These are phyloP conservation scores for Lithospermum erythrorhizon DNA, from an alignment of 257 asterid genomes.

Conservation along the genomic window DNA sequence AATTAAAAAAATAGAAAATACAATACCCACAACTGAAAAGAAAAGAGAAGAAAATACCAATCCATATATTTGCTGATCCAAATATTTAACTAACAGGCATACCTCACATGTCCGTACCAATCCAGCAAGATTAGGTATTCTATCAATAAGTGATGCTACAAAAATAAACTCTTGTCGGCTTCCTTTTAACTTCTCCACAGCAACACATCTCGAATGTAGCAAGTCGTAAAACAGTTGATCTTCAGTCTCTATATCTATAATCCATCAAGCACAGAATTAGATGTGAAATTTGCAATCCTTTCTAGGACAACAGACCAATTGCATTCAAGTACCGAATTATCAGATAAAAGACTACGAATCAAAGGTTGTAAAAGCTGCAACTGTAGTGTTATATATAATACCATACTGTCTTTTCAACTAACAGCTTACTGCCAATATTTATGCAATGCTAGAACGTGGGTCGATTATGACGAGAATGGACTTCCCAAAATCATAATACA, in stretches of 20 bases:
- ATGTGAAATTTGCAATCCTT: background rate
- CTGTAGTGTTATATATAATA: no score
- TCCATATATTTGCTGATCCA: background rate
- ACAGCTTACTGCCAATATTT: no score
- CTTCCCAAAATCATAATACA: no score
- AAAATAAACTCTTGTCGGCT: constrained; percentile 65
- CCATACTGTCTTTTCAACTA: no score
- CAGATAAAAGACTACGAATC: background rate
- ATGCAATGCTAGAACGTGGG: no score
- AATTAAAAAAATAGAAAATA: no score
- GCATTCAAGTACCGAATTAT: background rate
- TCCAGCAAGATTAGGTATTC: constrained; percentile 98
- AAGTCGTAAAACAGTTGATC: constrained; percentile 65
- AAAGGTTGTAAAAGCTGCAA: background rate
- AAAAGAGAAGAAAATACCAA: no score
- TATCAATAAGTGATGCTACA: constrained; percentile 78
- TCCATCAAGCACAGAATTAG: constrained; percentile 12
- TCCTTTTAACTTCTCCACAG: constrained; percentile 46
- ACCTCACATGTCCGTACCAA: constrained; percentile 95
- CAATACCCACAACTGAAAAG: no score
- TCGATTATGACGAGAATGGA: no score
- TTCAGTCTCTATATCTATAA: constrained; percentile 65
- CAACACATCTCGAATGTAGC: constrained; percentile 50
- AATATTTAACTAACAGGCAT: constrained; percentile 1
- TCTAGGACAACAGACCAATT: background rate